phyloP scores from a whole-genome alignment of 2,329 filamentous ascomycete genomes.

The Huntiella moniliformis region DNA sequence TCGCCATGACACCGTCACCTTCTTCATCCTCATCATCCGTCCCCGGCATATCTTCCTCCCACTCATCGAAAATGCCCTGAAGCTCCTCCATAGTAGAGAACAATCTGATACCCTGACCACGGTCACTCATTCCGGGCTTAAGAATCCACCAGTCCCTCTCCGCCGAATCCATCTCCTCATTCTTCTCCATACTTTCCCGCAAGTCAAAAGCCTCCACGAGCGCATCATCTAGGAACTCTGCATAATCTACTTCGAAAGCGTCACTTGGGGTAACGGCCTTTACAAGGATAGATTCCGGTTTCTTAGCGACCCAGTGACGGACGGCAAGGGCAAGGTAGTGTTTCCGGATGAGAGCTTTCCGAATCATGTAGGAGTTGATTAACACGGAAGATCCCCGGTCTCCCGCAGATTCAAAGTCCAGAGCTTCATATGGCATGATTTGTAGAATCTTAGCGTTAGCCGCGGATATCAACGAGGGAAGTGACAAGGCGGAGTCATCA shows the following conservation, averaged over 20 bases:
- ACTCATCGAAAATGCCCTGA: constrained; percentile 75
- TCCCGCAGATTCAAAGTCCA: constrained; percentile 65
- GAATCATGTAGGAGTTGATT: constrained; percentile 81
- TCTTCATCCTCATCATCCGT: constrained; percentile 41
- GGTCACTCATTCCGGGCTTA: constrained; percentile 94
- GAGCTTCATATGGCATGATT: constrained; percentile 67
- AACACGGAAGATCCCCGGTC: constrained; percentile 42
- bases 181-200: constrained; percentile 54
- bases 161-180: constrained; percentile 23
- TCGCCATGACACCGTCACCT: constrained; percentile 51
- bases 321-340: constrained; percentile 79
- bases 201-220: constrained; percentile 80
- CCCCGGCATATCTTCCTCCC: constrained; percentile 54
- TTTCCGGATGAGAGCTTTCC: constrained; percentile 90
- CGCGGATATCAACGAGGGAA: constrained; percentile 20
- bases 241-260: constrained; percentile 87
- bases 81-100: constrained; percentile 75
- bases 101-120: constrained; percentile 78
- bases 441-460: constrained; percentile 41
- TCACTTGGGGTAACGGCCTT: constrained; percentile 59
- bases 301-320: constrained; percentile 68
- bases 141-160: constrained; percentile 86
- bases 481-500: constrained; percentile 18
- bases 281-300: constrained; percentile 50
- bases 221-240: constrained; percentile 89